Evolutionary conservation across 305 asterid species (phyloP).

Genomic region (Solanum hybrid): DNA sequence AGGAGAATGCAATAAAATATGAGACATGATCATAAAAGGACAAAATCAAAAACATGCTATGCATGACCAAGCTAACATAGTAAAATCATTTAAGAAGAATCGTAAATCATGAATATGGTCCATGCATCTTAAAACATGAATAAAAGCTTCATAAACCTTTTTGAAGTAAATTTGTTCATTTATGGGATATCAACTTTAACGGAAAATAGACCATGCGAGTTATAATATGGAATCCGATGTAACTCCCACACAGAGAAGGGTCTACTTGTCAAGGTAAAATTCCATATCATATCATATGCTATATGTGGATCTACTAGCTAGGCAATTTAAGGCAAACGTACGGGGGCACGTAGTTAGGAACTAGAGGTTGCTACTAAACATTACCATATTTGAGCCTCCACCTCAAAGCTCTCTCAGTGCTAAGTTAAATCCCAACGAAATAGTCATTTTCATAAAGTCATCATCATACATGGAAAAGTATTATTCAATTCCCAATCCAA

Average conservation of each 20-base stretch:
- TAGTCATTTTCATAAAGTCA: not conserved
- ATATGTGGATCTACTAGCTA: not conserved
- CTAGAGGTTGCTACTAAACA: not conserved
- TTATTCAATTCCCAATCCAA: not conserved
- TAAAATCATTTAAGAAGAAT: not conserved
- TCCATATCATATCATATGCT: not conserved
- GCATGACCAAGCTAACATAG: not conserved
- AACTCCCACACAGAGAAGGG: not conserved
- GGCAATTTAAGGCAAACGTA: not conserved
- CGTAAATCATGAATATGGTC: not conserved
- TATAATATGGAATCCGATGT: not conserved
- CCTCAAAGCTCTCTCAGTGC: not conserved
- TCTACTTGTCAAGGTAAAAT: not conserved
- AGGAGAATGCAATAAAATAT: not conserved
- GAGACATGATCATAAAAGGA: not conserved
- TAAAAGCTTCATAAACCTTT: not conserved
- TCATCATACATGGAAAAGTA: not conserved
- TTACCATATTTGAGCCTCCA: not conserved
- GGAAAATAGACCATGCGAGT: not conserved
- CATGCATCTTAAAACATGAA: not conserved
- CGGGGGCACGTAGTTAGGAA: not conserved
- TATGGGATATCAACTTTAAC: not conserved
- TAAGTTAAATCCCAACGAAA: not conserved
- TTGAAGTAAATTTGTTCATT: not conserved
- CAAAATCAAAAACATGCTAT: not conserved